Base-by-base conservation (phyloP, 2,329 filamentous ascomycete species). In the Cladophialophora immunda region DNA sequence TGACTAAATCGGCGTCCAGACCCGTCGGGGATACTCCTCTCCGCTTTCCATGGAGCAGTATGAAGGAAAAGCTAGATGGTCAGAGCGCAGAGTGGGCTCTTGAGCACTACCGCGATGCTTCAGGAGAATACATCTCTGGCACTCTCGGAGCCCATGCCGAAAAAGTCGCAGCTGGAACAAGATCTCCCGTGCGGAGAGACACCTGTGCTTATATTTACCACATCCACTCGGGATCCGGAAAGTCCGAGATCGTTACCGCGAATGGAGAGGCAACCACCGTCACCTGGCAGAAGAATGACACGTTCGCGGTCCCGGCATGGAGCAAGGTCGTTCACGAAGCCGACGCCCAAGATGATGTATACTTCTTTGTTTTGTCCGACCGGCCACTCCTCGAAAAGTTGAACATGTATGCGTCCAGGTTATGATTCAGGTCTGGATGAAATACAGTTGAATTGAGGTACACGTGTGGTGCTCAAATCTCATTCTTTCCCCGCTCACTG, bases 261-360 rank as follows among this genome's bases (percentile, higher is more conserved):
- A 53, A 30, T 15, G 78, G 76, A 1, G 80, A 76, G 0, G 68
- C 78, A 55, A 74, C 62, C 3, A 58, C 17, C 6, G 71, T 81
- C 25, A 19, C 56, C 0, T 87, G 85, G 85, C 47, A 56, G n/a
- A 79, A 81, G 58, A 81, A 83, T 1, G 85, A 87, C 72, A 87
- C 83, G 0, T 87, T 87, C 64, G 84, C 81, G 65, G 76, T 87
- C 15, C 85, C 85, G 0, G 73, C 83, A 0, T 87, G 85, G 85
- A 74, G 83, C 53, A 70, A 61, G 9, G 84, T 83, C 64, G 77
- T 83, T 70, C 84, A 86, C 69, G 79, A 80, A 60, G 80, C 83
- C 1, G 74, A 73, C 9, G 64, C n/a, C n/a, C n/a, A n/a, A n/a
- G n/a, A n/a, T n/a, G n/a, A n/a, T n/a, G n/a, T n/a, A n/a, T n/a